Base-by-base conservation (phyloP, 2,329 filamentous ascomycete genomes). In the Phialocephala subalpina region DNA sequence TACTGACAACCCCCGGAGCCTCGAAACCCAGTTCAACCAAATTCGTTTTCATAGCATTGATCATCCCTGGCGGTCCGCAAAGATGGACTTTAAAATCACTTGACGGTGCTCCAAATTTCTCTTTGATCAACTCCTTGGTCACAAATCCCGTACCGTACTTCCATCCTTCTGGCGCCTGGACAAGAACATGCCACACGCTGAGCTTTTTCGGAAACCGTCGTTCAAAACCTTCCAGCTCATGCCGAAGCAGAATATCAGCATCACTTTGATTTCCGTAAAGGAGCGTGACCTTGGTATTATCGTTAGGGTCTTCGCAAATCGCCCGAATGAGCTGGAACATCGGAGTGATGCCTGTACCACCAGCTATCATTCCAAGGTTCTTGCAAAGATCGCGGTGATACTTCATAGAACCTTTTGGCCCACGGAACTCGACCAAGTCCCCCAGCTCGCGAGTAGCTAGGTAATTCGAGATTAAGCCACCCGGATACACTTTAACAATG, bases 291-390 rank as follows among this genome's bases (percentile, higher is more conserved):
- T 85, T 76, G 0, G 88, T 90, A 0, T 78, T 80, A 67, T 90
- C 88, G 7, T 76, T 77, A n/a, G 83, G 79, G 62, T 90, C 84
- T 72, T 89, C 87, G 71, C 86, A 88, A 63, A 90, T 87, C 52
- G 86, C 86, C 3, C 87, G 83, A 72, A 90, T 88, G 7, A 90
- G 76, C 72, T 90, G 87, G 73, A 82, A 87, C 83, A 87, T 86
- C 2, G 86, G 85, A 0, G 86, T 85, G 65, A 85, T 84, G 6
- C 83, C 83, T 52, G 81, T 82, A 18, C 82, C 82, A 40, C 85
- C 85, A 1, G 83, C 84, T 0, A 88, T 73, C 85, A 88, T 87
- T 63, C 84, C 84, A 47, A 88, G 81, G 49, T 78, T 75, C 68
- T 78, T 80, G 58, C 77, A 78, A 0, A 82, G 75, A 0, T 78